phyloP scores from a whole-genome alignment of 2,329 filamentous ascomycete genomes.

The Zarea fungicola region DNA sequence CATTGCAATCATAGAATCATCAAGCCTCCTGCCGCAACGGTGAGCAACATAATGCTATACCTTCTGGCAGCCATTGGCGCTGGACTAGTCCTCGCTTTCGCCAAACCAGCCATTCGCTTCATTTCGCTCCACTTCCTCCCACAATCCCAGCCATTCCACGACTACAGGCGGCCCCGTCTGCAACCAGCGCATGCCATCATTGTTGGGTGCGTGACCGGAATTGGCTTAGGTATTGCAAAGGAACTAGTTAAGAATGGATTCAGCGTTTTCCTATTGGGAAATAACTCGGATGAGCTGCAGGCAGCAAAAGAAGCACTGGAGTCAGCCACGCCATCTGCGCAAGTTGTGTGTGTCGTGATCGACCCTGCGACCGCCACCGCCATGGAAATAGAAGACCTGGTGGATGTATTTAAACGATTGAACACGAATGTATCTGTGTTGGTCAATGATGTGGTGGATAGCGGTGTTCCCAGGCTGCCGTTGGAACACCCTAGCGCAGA shows the following conservation, averaged over 20 bases:
- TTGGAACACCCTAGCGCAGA: not conserved
- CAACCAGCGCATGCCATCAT: not conserved
- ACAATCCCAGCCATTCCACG: not conserved
- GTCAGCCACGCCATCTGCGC: constrained; percentile 16
- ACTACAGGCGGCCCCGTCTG: not conserved
- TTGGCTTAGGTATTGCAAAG: not conserved
- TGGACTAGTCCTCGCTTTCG: constrained; percentile 24
- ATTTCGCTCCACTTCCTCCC: not conserved
- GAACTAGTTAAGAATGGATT: not conserved
- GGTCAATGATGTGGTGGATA: not conserved
- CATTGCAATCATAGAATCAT: too few species aligned
- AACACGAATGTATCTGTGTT: not conserved
- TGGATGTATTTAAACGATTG: not conserved
- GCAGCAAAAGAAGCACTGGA: constrained; percentile 21
- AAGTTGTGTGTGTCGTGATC: constrained; percentile 25
- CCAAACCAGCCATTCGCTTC: constrained; percentile 14
- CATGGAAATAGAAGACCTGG: not conserved
- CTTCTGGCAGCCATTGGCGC: not conserved
- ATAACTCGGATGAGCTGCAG: constrained; percentile 23
- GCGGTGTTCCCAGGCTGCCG: not conserved
- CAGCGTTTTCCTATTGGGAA: not conserved
- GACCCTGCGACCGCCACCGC: constrained; percentile 20
- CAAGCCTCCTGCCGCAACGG: too few species aligned
- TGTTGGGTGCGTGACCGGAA: not conserved
- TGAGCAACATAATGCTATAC: not conserved